Conservation (phyloP, 768 basidiomycete genomes). For the Mycena epipterygia region DNA sequence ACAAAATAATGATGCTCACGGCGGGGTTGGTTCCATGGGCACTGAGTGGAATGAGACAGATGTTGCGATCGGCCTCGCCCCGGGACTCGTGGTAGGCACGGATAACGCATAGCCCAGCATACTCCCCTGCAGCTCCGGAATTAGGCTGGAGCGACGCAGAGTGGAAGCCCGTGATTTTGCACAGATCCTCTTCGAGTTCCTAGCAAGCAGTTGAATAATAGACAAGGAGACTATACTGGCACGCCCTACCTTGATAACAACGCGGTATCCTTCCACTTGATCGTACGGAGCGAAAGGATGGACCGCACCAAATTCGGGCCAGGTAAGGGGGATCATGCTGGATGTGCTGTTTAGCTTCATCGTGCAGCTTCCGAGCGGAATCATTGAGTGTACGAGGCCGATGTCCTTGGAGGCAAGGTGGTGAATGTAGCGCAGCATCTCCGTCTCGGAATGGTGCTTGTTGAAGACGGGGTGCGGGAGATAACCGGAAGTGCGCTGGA, state of each 20-base stretch:
- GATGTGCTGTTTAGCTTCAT: slow-evolving; percentile 99
- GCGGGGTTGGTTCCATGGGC: slow-evolving; percentile 99
- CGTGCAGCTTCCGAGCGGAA: slow-evolving; percentile 94
- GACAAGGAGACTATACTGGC: background rate
- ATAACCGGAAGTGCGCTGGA: slow-evolving; percentile 76
- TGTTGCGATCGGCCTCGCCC: slow-evolving; percentile 86
- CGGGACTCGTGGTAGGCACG: slow-evolving; percentile 94
- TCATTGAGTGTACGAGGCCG: slow-evolving; percentile 96
- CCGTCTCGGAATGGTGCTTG: slow-evolving; percentile 97
- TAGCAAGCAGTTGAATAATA: slow-evolving; percentile 42
- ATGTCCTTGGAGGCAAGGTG: slow-evolving; percentile 96
- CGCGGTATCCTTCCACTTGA: slow-evolving; percentile 90
- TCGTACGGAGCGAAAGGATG: slow-evolving; percentile 95
- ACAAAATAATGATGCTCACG: slow-evolving; percentile 59
- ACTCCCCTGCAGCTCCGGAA: slow-evolving; percentile 98
- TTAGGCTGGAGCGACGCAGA: slow-evolving; percentile 98
- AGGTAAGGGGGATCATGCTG: slow-evolving; percentile 96
- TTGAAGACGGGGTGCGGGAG: slow-evolving; percentile 95
- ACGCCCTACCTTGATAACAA: slow-evolving; percentile 77
- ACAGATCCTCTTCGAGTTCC: slow-evolving; percentile 94
- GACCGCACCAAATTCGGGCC: slow-evolving; percentile 90
- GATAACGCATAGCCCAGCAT: slow-evolving; percentile 95
- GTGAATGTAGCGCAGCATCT: slow-evolving; percentile 97
- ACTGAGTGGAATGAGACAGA: slow-evolving; percentile 94
- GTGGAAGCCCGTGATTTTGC: slow-evolving; percentile 96